Evolutionary conservation across 108 stramenopile species (phyloP).

Genomic region (Nannochloropsis gaditana): DNA sequence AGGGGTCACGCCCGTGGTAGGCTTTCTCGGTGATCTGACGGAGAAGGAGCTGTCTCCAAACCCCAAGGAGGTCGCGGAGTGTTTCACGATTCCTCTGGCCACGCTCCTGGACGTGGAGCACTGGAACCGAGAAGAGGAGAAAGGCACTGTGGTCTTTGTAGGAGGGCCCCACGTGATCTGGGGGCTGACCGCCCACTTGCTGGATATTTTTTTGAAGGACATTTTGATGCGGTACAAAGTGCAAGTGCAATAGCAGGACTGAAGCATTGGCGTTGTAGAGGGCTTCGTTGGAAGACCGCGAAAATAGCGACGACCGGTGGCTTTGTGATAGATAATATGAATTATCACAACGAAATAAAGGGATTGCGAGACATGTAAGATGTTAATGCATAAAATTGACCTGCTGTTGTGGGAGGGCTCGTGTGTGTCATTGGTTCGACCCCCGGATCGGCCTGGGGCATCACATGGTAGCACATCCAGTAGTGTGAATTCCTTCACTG

Average conservation of each 20-base stretch:
- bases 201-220: slow-evolving; percentile 75
- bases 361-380: no score
- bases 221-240: slow-evolving; percentile 59
- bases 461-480: no score
- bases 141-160: slow-evolving; percentile 72
- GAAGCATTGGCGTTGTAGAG: not conserved
- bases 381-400: no score
- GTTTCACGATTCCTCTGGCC: slow-evolving; percentile 72
- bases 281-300: no score
- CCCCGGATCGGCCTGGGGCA: no score
- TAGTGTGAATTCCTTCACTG: no score
- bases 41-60: slow-evolving; percentile 59
- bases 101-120: slow-evolving; percentile 60
- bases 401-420: no score
- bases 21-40: slow-evolving; percentile 68
- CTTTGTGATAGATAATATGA: no score
- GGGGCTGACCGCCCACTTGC: slow-evolving; percentile 80
- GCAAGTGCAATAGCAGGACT: not conserved
- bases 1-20: slow-evolving; percentile 86
- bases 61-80: slow-evolving; percentile 72
- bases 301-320: no score
- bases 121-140: slow-evolving; percentile 68
- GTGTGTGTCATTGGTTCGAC: no score
- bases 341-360: no score
- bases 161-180: slow-evolving; percentile 81